Evolutionary conservation across 495 filamentous ascomycete genomes (phyloP).

Genomic region (Sordaria brevicollis): DNA sequence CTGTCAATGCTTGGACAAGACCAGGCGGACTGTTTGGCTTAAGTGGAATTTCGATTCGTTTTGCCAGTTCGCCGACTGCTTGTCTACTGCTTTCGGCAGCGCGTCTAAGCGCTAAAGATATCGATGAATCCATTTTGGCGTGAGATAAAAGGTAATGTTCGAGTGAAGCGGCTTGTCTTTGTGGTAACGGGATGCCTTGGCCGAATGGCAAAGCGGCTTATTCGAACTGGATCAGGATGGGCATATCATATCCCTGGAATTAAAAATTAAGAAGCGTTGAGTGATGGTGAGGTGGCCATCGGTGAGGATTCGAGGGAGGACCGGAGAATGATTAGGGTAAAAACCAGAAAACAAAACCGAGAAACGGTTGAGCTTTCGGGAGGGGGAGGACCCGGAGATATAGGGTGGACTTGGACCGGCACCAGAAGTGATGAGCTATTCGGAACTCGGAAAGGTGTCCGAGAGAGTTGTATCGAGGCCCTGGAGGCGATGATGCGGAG

Average conservation of each 20-base stretch:
- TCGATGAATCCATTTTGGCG: conserved; percentile 19
- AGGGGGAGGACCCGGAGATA: conserved; percentile 1
- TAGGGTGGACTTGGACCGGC: neutral
- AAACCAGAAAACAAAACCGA: neutral
- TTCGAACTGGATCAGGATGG: neutral
- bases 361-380: neutral
- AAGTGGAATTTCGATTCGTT: conserved; percentile 65
- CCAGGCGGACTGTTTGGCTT: conserved; percentile 58
- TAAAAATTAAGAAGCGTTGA: conserved; percentile 21
- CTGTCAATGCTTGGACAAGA: conserved; percentile 59
- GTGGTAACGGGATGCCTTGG: neutral
- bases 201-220: neutral
- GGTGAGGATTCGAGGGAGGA: conserved; percentile 3
- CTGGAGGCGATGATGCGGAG: neutral
- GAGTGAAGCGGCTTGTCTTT: neutral
- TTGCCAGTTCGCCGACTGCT: conserved; percentile 39
- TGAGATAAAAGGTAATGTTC: neutral
- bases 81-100: conserved; percentile 14
- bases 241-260: conserved; percentile 32
- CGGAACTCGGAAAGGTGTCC: neutral
- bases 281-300: conserved; percentile 18
- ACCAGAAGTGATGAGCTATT: neutral
- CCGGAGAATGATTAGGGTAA: conserved; percentile 6
- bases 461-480: conserved; percentile 2
- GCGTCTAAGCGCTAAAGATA: conserved; percentile 10